Conservation (phyloP, 305 asterid genomes). For the Rubia balearica region DNA sequence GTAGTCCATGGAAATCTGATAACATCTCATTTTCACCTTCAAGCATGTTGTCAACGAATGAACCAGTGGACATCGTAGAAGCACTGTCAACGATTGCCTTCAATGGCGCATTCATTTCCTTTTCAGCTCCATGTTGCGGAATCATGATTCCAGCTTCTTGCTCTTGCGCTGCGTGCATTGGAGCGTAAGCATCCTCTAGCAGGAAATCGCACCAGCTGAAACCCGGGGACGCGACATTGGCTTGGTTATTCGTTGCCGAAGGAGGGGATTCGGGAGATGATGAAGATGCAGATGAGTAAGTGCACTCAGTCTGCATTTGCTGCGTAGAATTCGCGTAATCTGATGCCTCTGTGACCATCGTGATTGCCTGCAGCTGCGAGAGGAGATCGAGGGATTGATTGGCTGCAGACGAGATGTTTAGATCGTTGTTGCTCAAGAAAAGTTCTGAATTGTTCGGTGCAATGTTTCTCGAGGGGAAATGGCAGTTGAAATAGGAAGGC, state of each 20-base stretch:
- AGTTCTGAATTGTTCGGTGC: not conserved
- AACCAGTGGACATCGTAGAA: constrained; percentile 34
- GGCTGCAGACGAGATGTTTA: not conserved
- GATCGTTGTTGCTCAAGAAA: constrained; percentile 7
- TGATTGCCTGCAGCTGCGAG: constrained; percentile 61
- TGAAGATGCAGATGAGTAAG: constrained; percentile 22
- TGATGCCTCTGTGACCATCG: constrained; percentile 39
- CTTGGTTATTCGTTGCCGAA: constrained; percentile 26
- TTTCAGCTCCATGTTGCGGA: constrained; percentile 16
- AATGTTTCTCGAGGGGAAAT: constrained; percentile 6
- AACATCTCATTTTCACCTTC: constrained; percentile 63
- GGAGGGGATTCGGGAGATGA: constrained; percentile 29
- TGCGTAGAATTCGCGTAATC: constrained; percentile 15
- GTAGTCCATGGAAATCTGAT: constrained; percentile 44
- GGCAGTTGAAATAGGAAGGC: constrained; percentile 12
- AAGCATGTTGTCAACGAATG: constrained; percentile 72
- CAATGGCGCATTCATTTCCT: constrained; percentile 1
- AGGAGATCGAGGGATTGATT: constrained; percentile 37
- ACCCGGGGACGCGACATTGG: constrained; percentile 21
- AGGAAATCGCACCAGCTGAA: constrained; percentile 80
- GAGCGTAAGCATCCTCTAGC: constrained; percentile 44
- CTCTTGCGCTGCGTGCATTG: constrained; percentile 13
- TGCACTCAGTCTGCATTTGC: constrained; percentile 15
- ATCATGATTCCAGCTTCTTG: constrained; percentile 23
- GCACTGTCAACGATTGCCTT: constrained; percentile 23